Base-by-base conservation (phyloP, 2,329 filamentous ascomycete species). In the Aureobasidium sp. region DNA sequence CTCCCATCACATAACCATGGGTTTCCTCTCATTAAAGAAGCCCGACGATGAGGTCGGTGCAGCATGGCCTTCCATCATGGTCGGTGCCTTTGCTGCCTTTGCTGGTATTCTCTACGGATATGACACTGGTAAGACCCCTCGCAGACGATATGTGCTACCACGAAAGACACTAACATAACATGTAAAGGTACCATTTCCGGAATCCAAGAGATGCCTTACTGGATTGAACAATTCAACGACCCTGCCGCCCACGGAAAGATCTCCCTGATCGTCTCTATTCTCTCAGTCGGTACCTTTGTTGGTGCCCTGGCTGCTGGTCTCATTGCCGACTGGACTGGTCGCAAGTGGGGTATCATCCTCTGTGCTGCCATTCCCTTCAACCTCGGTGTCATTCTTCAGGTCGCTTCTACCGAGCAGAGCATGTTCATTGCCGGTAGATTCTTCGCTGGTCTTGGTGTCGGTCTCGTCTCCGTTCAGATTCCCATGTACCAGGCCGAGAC, bases 401-500 rank as follows among this genome's bases (percentile, higher is more conserved):
- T 61, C 34, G 66, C 64, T 42, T 53, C 66, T 5, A 67, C 64
- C 3, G 48, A 45, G 30, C 61, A 62, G 39, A 42, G 34, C 14
- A 60, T 64, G 53, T 63, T 67, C 62, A 64, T 65, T 45, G 63
- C 60, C 10, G 66, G 66, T 25, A 51, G 65, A 39, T 61, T 64
- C 54, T 62, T 66, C 41, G 63, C 65, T 47, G 65, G 65, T 36
- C 49, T 64, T 3, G 65, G 65, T 37, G 65, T 67, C 11, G 65
- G 65, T 50, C 60, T 74, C 16, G 80, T 91, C 73, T 93, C 62
- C 76, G 90, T 78, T 84, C 85, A 61, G 77, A 78, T 60, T 77
- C 88, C 90, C 69, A 79, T 90, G 64, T 90, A 92, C 81, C 91
- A 92, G 87, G 89, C 86, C 51, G 89, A 91, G 75, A 89, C 91